Conservation (phyloP, 2,329 filamentous ascomycete species). For the Calonectria hawksworthii region DNA sequence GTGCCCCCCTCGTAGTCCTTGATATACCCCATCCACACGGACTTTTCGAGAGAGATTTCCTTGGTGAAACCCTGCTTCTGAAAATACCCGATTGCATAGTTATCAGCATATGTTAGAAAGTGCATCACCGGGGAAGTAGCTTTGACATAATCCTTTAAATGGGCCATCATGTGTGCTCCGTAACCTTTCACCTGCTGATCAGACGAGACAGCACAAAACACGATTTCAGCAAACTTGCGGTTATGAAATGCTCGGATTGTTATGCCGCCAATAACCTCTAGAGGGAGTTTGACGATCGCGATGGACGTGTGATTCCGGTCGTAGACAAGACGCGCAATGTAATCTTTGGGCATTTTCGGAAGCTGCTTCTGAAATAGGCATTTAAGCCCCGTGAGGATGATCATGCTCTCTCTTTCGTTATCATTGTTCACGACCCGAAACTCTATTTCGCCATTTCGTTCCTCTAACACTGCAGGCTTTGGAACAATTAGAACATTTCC, state of each 20-base stretch:
- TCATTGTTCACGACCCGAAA: conserved; percentile 99
- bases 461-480: conserved; percentile 90
- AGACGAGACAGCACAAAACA: conserved; percentile 97
- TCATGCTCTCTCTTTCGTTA: conserved; percentile 85
- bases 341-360: conserved; percentile 99
- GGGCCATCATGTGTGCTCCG: conserved; percentile 97
- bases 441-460: conserved; percentile 93
- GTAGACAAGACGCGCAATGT: conserved; percentile 97
- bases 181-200: conserved; percentile 99
- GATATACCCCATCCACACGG: conserved; percentile 99
- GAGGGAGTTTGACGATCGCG: conserved; percentile 95
- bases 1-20: conserved; percentile 99
- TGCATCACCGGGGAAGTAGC: conserved; percentile 98
- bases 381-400: conserved; percentile 95
- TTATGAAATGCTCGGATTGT: conserved; percentile 95
- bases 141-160: conserved; percentile 98
- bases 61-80: conserved; percentile 99
- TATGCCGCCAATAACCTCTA: conserved; percentile 97
- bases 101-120: conserved; percentile 98
- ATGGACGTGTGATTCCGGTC: conserved; percentile 97
- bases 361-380: conserved; percentile 99
- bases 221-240: conserved; percentile 95
- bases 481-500: background rate
- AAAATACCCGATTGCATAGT: conserved; percentile 99
- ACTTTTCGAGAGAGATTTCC: conserved; percentile 92